Percentiles rank a stretch among this genome's conserved stretches.
Conservation (phyloP, 768 basidiomycete genomes). For the Rhodotorula diobovata region DNA sequence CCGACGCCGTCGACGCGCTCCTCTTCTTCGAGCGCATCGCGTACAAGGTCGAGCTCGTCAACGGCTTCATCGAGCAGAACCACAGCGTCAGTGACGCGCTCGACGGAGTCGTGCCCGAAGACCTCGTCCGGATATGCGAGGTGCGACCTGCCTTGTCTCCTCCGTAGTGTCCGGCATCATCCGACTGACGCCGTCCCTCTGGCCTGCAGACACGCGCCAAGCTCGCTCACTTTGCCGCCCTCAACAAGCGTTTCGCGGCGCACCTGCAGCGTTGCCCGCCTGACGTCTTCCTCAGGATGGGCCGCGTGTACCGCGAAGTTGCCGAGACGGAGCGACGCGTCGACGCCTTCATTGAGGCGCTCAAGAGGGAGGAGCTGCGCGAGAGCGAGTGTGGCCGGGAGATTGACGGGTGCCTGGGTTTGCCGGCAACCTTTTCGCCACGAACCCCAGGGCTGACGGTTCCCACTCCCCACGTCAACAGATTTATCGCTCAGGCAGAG, state of each 20-base stretch:
- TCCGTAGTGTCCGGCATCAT: not conserved
- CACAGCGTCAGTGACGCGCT: constrained; percentile 82
- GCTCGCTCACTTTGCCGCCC: constrained; percentile 68
- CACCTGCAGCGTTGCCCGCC: constrained; percentile 75
- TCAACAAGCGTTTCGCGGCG: constrained; percentile 85
- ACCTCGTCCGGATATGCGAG: constrained; percentile 89
- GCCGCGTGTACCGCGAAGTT: constrained; percentile 76
- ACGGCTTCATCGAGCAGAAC: constrained; percentile 70
- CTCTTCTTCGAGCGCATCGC: constrained; percentile 88
- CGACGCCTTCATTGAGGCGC: constrained; percentile 80
- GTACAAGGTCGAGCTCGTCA: constrained; percentile 80
- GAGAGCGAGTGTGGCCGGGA: constrained; percentile 92
- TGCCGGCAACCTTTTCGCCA: fast-evolving
- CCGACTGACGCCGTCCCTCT: not conserved
- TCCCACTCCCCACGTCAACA: constrained; percentile 44
- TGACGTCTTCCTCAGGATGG: constrained; percentile 77
- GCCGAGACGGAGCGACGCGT: constrained; percentile 83
- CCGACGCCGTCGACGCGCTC: constrained; percentile 80
- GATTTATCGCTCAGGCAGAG: constrained; percentile 87
- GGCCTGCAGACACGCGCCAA: constrained; percentile 78
- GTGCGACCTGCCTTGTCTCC: constrained; percentile 49
- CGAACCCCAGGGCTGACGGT: not conserved
- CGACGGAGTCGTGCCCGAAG: constrained; percentile 73
- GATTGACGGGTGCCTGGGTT: constrained; percentile 62
- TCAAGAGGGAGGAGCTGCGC: constrained; percentile 82